Evolutionary conservation across 495 filamentous ascomycete species (phyloP).

Genomic region (Elasticomyces elasticus): DNA sequence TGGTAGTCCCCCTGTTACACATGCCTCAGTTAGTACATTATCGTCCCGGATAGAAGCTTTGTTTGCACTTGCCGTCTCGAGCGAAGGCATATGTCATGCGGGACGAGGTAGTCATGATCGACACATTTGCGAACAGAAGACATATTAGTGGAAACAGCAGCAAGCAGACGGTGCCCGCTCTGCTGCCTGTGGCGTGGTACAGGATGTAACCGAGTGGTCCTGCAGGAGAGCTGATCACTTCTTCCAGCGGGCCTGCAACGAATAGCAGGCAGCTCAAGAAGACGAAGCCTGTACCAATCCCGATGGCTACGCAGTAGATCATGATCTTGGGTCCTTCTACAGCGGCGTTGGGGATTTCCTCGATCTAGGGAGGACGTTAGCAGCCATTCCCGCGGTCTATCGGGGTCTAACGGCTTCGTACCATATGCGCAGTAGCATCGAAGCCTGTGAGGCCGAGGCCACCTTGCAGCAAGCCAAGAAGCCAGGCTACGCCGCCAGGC

Average conservation of each 20-base stretch:
- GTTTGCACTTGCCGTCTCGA: conserved; percentile 63
- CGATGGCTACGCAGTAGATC: conserved; percentile 61
- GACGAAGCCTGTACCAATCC: conserved; percentile 55
- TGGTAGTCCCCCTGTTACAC: no score
- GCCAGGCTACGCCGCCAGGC: conserved; percentile 46
- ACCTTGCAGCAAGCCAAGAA: conserved; percentile 44
- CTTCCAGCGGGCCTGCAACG: conserved; percentile 48
- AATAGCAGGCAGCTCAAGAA: conserved; percentile 60
- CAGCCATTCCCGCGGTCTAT: neutral
- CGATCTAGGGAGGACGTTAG: conserved; percentile 28
- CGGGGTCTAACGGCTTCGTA: neutral
- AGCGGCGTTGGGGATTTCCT: conserved; percentile 62
- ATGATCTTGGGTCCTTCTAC: conserved; percentile 61
- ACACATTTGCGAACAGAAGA: conserved; percentile 59
- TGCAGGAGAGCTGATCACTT: conserved; percentile 50
- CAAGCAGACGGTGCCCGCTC: conserved; percentile 56
- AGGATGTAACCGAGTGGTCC: conserved; percentile 64
- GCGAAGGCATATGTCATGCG: conserved; percentile 72
- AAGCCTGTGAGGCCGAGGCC: conserved; percentile 45
- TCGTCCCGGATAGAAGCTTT: neutral
- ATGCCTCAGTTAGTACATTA: conserved; percentile 48
- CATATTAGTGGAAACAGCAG: conserved; percentile 66
- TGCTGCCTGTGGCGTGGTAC: conserved; percentile 55
- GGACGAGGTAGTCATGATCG: conserved; percentile 66
- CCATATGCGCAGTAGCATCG: conserved; percentile 38